These are phyloP conservation scores for Lactarius pseudohatsudake DNA, from an alignment of 768 basidiomycete species.

Conservation along the genomic window DNA sequence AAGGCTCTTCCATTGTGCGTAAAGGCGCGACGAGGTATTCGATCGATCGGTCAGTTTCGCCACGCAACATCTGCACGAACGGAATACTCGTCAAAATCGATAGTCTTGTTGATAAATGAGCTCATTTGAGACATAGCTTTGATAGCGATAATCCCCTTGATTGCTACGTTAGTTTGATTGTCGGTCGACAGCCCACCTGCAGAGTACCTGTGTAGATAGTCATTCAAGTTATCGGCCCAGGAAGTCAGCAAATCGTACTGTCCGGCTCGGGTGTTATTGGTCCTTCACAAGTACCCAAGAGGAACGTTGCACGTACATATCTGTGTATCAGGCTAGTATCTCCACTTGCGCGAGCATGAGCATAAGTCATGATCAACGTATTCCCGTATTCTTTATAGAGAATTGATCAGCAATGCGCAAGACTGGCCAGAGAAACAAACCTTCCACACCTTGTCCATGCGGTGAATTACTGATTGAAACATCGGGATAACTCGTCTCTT, in stretches of 20 bases:
- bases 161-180: slow-evolving; percentile 68
- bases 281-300: neutral
- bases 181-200: slow-evolving; percentile 31
- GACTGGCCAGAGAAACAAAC: too few relatives aligned
- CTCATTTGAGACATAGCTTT: slow-evolving; percentile 61
- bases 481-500: slow-evolving; percentile 9
- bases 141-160: slow-evolving; percentile 70
- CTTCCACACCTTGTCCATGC: too few relatives aligned
- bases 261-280: neutral
- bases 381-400: slow-evolving; percentile 34
- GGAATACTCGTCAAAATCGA: slow-evolving; percentile 31
- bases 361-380: slow-evolving; percentile 38
- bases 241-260: slow-evolving; percentile 34
- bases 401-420: neutral
- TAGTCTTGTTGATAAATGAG: slow-evolving; percentile 28
- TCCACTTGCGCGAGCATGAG: slow-evolving; percentile 32
- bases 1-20: slow-evolving; percentile 19
- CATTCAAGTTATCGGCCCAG: slow-evolving; percentile 30
- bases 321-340: slow-evolving; percentile 30
- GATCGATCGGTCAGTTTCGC: neutral
- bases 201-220: slow-evolving; percentile 11
- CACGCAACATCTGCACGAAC: slow-evolving; percentile 27
- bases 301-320: slow-evolving; percentile 23
- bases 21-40: neutral
- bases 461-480: neutral